Base-by-base conservation (phyloP, 2,329 filamentous ascomycete species). In the Myriosclerotinia curreyana region DNA sequence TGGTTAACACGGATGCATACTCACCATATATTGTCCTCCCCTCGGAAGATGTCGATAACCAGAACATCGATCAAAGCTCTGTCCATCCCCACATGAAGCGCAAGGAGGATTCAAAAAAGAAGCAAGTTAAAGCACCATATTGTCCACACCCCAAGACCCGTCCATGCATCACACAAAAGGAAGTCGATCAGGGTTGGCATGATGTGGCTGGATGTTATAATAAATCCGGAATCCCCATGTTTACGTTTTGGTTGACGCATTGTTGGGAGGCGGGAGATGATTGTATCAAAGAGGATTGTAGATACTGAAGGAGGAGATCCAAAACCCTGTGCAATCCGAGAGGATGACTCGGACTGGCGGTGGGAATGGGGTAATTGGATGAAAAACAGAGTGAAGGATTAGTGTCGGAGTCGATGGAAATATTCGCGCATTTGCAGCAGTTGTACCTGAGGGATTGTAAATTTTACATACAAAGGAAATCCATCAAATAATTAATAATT, bases 151-250 rank as follows among this genome's bases (percentile, higher is more conserved):
- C 55, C 5, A 1, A 25, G 2, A 38, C 55, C 5, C 42, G 42
- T 28, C 17, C 28, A 25, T 59, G 55, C 5, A 59, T 59, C 31
- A 59, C 55, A 4, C 55, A 48, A 36, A 59, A 59, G 31, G 55
- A 59, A 14, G 44, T 59, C 3, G 55, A 59, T 25, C 55, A 59
- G 31, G 55, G 55, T 25, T 59, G 42, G 42, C 55, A 59, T 38
- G 55, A 59, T 38, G 3, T 3, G 15, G 0, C 8, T 15, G 55
- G 55, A 3, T 58, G 55, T 25, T 48, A 20, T 22, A 58, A 7
- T 3, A 17, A 34, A 25, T 7, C 3, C n/a, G n/a, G n/a, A 15
- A 12, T 56, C 34, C 22, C 4, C 28, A 31, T 31, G 46, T 17
- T 5, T 38, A 3, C 14, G 49, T 14, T 4, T 38, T 1, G 51